Conservation (phyloP, 176 grass and related monocot species). For the Paspalum vaginatum region DNA sequence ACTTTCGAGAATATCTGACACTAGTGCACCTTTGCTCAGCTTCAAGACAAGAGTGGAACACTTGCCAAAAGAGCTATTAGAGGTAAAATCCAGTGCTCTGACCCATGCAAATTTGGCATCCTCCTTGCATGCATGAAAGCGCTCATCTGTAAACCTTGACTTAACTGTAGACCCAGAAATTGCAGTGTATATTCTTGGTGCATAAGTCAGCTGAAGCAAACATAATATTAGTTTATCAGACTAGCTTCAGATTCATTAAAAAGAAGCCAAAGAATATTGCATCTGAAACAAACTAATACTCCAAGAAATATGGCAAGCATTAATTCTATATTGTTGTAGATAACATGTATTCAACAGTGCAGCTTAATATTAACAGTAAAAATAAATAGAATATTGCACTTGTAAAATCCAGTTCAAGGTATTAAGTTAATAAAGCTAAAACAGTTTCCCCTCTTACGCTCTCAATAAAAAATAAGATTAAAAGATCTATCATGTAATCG, state of each 20-base stretch:
- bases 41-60: constrained; percentile 70
- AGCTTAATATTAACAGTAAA: constrained; percentile 10
- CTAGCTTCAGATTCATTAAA: constrained; percentile 27
- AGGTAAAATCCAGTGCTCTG: constrained; percentile 81
- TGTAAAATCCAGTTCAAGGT: neutral
- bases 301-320: constrained; percentile 36
- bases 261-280: constrained; percentile 29
- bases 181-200: constrained; percentile 71
- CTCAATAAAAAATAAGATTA: neutral
- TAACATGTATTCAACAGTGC: constrained; percentile 24
- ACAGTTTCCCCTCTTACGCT: neutral
- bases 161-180: constrained; percentile 51
- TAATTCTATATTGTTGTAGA: constrained; percentile 12
- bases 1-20: constrained; percentile 60
- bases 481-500: neutral
- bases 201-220: constrained; percentile 78
- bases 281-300: constrained; percentile 39
- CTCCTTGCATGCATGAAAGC: constrained; percentile 79
- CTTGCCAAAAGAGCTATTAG: constrained; percentile 67
- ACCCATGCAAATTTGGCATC: constrained; percentile 71
- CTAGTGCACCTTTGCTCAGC: constrained; percentile 43
- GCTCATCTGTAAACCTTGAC: constrained; percentile 67
- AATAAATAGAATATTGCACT: neutral
- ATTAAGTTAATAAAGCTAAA: constrained; percentile 15
- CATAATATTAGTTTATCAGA: constrained; percentile 17